Evolutionary conservation across 2,329 filamentous ascomycete species (phyloP).

Genomic region (Epichloe gansuensis): DNA sequence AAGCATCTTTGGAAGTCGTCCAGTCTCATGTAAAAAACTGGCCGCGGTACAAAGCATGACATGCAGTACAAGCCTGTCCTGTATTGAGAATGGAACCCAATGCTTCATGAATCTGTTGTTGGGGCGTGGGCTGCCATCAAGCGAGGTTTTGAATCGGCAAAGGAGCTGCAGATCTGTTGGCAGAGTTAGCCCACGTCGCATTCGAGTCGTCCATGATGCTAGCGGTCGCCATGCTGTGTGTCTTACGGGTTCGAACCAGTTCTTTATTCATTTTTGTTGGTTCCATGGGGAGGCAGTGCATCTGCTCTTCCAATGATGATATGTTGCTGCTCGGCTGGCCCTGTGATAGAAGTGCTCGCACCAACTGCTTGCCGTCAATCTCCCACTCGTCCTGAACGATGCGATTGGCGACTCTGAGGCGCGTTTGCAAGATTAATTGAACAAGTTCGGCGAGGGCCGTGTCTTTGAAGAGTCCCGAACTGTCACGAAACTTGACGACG

Average conservation of each 20-base stretch:
- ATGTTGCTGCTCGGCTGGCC: slow-evolving; percentile 11
- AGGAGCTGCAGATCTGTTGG: slow-evolving; percentile 33
- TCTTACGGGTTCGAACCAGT: slow-evolving; percentile 33
- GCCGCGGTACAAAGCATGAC: slow-evolving; percentile 37
- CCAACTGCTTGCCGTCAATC: slow-evolving; percentile 14
- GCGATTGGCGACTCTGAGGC: slow-evolving; percentile 17
- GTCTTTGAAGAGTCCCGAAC: slow-evolving; percentile 13
- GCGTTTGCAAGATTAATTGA: slow-evolving; percentile 17
- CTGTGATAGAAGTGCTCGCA: slow-evolving; percentile 12
- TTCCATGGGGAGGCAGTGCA: slow-evolving; percentile 28
- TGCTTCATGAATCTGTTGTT: slow-evolving; percentile 32
- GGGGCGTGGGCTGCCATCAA: slow-evolving; percentile 34
- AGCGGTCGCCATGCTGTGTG: too few species aligned
- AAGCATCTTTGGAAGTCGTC: slow-evolving; percentile 30
- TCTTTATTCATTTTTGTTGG: slow-evolving; percentile 32
- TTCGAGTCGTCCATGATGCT: too few species aligned
- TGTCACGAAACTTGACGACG: slow-evolving; percentile 14
- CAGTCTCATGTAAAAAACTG: slow-evolving; percentile 37
- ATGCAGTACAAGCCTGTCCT: slow-evolving; percentile 35
- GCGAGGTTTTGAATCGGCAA: slow-evolving; percentile 36
- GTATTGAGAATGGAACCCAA: slow-evolving; percentile 34
- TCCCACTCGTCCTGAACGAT: slow-evolving; percentile 19
- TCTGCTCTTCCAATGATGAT: slow-evolving; percentile 21
- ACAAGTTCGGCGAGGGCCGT: slow-evolving; percentile 17
- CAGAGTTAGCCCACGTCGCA: too few species aligned